Percentiles rank a stretch among this genome's conserved stretches.
Conservation (phyloP, 2,329 filamentous ascomycete species). For the Neophaeococcomyces aloes region DNA sequence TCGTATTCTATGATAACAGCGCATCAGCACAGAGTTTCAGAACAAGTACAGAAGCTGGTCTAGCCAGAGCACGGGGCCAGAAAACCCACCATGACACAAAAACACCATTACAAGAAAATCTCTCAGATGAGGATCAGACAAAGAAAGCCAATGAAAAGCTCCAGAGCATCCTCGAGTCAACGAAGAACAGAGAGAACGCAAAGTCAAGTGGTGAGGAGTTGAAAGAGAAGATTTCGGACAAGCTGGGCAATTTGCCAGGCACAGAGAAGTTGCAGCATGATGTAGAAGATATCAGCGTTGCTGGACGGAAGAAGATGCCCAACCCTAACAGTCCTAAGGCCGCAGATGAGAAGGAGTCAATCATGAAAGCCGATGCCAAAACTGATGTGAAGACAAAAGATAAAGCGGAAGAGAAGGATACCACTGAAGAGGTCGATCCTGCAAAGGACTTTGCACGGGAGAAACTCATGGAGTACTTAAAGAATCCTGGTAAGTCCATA, state of each 20-base stretch:
- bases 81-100: slow-evolving; percentile 4
- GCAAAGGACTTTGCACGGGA: slow-evolving; percentile 54
- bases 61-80: slow-evolving; percentile 14
- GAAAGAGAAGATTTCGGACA: slow-evolving; percentile 8
- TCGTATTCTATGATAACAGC: slow-evolving; percentile 17
- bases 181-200: slow-evolving; percentile 7
- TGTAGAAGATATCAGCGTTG: slow-evolving; percentile 40
- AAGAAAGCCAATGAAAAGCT: slow-evolving; percentile 18
- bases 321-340: slow-evolving; percentile 28
- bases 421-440: slow-evolving; percentile 25
- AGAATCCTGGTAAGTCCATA: slow-evolving; percentile 63
- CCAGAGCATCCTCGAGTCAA: slow-evolving; percentile 16
- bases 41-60: slow-evolving; percentile 18
- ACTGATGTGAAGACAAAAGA: neutral
- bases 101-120: slow-evolving; percentile 12
- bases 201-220: neutral
- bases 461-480: slow-evolving; percentile 69
- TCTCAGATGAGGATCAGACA: slow-evolving; percentile 19
- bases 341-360: slow-evolving; percentile 1
- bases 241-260: slow-evolving; percentile 21
- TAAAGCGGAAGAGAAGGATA: slow-evolving; percentile 16
- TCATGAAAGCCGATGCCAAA: slow-evolving; percentile 2
- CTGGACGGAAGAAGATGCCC: slow-evolving; percentile 44
- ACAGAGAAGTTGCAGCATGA: slow-evolving; percentile 27
- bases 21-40: slow-evolving; percentile 13